Percentiles rank a stretch among this genome's conserved stretches.
phyloP scores from a whole-genome alignment of 2,329 filamentous ascomycete genomes.

The Alternaria gaisen region DNA sequence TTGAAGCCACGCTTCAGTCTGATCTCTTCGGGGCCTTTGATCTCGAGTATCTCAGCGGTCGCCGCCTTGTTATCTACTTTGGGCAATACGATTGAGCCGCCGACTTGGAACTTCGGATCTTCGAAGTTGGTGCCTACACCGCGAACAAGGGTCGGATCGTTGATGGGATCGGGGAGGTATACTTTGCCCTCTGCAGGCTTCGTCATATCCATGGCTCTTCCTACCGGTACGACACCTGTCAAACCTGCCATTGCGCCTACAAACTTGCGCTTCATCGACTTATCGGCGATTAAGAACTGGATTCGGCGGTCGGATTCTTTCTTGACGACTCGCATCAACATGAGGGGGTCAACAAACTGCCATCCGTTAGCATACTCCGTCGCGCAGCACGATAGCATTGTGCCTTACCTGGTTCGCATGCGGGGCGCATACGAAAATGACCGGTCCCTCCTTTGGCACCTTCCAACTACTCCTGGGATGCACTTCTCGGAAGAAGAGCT shows the following conservation, averaged over 20 bases:
- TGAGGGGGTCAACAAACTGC: slow-evolving; percentile 93
- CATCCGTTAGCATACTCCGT: slow-evolving; percentile 16
- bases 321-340: slow-evolving; percentile 89
- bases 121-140: slow-evolving; percentile 86
- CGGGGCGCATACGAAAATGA: slow-evolving; percentile 95
- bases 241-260: slow-evolving; percentile 86
- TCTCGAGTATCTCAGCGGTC: slow-evolving; percentile 83
- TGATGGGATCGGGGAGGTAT: slow-evolving; percentile 87
- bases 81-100: slow-evolving; percentile 87
- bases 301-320: slow-evolving; percentile 88
- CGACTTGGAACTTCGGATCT: slow-evolving; percentile 57
- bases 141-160: slow-evolving; percentile 82
- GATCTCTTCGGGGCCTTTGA: slow-evolving; percentile 81
- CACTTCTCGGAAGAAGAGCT: slow-evolving; percentile 98
- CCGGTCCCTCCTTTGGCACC: slow-evolving; percentile 84
- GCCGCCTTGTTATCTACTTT: slow-evolving; percentile 82
- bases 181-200: slow-evolving; percentile 81
- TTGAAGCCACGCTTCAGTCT: slow-evolving; percentile 88
- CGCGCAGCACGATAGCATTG: background rate
- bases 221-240: slow-evolving; percentile 91
- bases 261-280: slow-evolving; percentile 89
- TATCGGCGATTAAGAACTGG: slow-evolving; percentile 92
- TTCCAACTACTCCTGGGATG: slow-evolving; percentile 96
- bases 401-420: slow-evolving; percentile 75
- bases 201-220: slow-evolving; percentile 87